Evolutionary conservation across 163 green algal genomes (phyloP).

Genomic region (Chlamydomonas reinhardtii): DNA sequence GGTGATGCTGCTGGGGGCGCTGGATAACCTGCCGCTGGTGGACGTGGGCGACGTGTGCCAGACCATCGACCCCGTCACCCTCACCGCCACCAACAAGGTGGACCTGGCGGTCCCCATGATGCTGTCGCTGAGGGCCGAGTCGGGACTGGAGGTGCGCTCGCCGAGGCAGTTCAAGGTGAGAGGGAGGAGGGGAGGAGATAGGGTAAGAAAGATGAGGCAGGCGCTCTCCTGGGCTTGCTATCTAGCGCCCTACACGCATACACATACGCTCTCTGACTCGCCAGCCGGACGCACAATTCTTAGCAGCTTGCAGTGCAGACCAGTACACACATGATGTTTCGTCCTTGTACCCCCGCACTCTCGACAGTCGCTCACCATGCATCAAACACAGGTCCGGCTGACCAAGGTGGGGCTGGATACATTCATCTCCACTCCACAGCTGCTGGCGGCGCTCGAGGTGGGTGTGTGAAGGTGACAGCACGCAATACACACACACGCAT

Average conservation of each 20-base stretch:
- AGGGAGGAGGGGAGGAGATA: no score
- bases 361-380: no score
- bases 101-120: conserved; percentile 60
- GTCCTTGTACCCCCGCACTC: no score
- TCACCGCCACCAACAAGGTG: conserved; percentile 80
- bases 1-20: conserved; percentile 75
- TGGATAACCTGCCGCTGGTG: conserved; percentile 78
- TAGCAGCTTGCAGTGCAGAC: no score
- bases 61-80: conserved; percentile 65
- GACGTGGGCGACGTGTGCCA: conserved; percentile 80
- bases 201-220: no score
- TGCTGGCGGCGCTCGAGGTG: conserved; percentile 73
- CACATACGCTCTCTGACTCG: no score
- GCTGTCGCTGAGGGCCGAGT: conserved; percentile 60
- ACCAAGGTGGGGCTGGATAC: conserved; percentile 52
- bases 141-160: conserved; percentile 72
- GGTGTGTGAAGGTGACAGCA: no score
- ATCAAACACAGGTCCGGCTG: conserved; percentile 38
- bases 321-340: no score
- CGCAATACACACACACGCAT: no score
- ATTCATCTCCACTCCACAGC: conserved; percentile 67
- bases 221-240: no score
- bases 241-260: no score
- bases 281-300: no score
- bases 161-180: conserved; percentile 73